Evolutionary conservation across 345 rosid species (phyloP), one percentile per base, ranked within the genome.

Genomic region (Boechera divaricarpa): DNA sequence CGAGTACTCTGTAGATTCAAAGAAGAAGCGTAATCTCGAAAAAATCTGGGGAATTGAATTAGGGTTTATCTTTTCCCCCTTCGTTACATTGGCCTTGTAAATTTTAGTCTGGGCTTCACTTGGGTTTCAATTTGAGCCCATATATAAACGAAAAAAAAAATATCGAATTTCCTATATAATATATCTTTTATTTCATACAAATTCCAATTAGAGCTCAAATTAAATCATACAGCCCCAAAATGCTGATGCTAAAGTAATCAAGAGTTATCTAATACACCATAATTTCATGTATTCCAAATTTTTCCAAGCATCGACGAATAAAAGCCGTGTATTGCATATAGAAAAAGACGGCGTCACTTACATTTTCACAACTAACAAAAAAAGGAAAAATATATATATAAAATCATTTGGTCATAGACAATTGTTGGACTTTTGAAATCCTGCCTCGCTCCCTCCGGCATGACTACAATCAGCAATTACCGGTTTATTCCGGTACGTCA

Each of bases 381-480:
- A 7, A 0, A 59, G 33, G 2, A 16, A 9, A 3, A 7, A 15
- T 15, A 5, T 16, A 16, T 16, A 15, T 6, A 7, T 39, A 45
- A 15, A 15, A 15, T 11, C 4, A 15, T n/a, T 15, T 5, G 47
- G 31, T 60, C 69, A 80, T 51, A 89, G 69, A 77, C 89, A 89
- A 69, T 73, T 77, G 15, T 65, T 53, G 24, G 88, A 85, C 56
- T 72, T 71, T 56, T 80, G 59, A 15, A 63, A 29, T 3, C 87
- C 90, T 7, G 87, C 72, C 59, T 84, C 77, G 0, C 79, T 79
- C 18, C 96, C 92, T 10, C 70, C 81, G 0, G 91, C 96, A 74
- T 87, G 80, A 15, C 6, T 77, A 35, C 96, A 92, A 12, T 83
- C 83, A 8, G 94, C 86, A 3, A 55, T 32, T 0, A 86, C 91